A percentile compares a stretch with the other conserved stretches of the same genome.
Conservation (phyloP, 305 asterid species). For the Fraxinus sp. region DNA sequence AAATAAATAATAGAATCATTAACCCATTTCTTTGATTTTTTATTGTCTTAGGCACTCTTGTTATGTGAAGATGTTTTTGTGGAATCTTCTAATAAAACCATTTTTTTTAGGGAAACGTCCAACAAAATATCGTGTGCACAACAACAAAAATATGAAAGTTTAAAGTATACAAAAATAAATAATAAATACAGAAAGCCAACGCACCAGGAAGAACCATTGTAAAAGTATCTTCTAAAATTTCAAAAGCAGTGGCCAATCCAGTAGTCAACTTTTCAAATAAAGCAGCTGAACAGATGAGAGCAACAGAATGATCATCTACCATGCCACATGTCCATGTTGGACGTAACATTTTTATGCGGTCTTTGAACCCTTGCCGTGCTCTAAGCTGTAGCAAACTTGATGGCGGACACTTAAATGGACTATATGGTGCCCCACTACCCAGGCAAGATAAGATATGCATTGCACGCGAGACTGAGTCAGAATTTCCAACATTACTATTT, state of each 20-base stretch:
- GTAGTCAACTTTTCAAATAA: constrained; percentile 81
- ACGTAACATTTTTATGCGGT: constrained; percentile 55
- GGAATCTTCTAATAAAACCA: neutral
- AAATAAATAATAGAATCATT: too few species aligned
- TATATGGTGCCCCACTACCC: constrained; percentile 72
- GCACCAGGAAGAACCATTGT: constrained; percentile 96
- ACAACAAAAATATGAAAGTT: neutral
- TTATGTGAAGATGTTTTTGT: neutral
- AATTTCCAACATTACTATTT: constrained; percentile 37
- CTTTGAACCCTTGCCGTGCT: constrained; percentile 95
- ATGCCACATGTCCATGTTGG: constrained; percentile 71
- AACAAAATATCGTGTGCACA: neutral
- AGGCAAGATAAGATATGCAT: constrained; percentile 80
- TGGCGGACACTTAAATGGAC: constrained; percentile 59
- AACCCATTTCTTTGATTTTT: neutral
- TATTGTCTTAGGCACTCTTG: neutral
- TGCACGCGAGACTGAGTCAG: constrained; percentile 66
- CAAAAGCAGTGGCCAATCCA: constrained; percentile 70
- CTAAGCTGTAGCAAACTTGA: constrained; percentile 75
- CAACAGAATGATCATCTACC: constrained; percentile 70
- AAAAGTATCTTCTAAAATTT: constrained; percentile 70
- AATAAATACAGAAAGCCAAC: constrained; percentile 3
- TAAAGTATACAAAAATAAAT: neutral
- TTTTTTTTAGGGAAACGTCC: neutral
- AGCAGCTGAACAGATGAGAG: constrained; percentile 82